Conservation (phyloP, 352 stramenopile genomes). For the Elongisporangium senticosum region DNA sequence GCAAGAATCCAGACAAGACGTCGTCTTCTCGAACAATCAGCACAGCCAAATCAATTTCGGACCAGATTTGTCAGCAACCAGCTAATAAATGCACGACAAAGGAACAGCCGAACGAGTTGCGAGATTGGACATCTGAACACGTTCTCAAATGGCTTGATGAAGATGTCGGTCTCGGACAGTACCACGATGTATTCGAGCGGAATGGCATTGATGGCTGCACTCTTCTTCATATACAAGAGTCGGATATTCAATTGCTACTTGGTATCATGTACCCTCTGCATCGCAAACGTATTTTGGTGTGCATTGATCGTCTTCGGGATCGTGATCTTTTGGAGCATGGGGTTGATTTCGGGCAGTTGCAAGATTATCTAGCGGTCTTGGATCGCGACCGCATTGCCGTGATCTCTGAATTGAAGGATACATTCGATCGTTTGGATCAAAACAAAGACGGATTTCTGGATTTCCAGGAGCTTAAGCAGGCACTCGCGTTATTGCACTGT, state of each 20-base stretch:
- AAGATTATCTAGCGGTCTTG: constrained; percentile 70
- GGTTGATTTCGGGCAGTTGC: constrained; percentile 59
- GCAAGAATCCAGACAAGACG: constrained; percentile 7
- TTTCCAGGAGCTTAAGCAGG: constrained; percentile 37
- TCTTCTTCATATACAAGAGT: constrained; percentile 45
- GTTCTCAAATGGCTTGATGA: constrained; percentile 45
- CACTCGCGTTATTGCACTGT: constrained; percentile 29
- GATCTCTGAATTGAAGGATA: constrained; percentile 58
- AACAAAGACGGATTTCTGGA: constrained; percentile 59
- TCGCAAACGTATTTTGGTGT: constrained; percentile 39
- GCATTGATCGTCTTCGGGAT: constrained; percentile 60
- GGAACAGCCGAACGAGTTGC: constrained; percentile 22
- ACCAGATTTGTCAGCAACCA: background rate
- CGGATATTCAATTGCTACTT: constrained; percentile 58
- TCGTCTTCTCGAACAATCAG: constrained; percentile 1
- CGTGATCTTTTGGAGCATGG: constrained; percentile 50
- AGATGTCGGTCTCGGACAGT: constrained; percentile 48
- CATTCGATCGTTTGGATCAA: constrained; percentile 58
- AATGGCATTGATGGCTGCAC: constrained; percentile 63
- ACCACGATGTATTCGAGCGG: constrained; percentile 35
- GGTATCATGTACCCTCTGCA: constrained; percentile 57
- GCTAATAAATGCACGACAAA: background rate
- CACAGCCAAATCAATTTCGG: background rate
- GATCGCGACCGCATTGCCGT: constrained; percentile 61
- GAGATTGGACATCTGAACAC: constrained; percentile 50